Evolutionary conservation across 2,329 filamentous ascomycete species (phyloP), one percentile per base, ranked within the genome.

Genomic region (Diplodia seriata): DNA sequence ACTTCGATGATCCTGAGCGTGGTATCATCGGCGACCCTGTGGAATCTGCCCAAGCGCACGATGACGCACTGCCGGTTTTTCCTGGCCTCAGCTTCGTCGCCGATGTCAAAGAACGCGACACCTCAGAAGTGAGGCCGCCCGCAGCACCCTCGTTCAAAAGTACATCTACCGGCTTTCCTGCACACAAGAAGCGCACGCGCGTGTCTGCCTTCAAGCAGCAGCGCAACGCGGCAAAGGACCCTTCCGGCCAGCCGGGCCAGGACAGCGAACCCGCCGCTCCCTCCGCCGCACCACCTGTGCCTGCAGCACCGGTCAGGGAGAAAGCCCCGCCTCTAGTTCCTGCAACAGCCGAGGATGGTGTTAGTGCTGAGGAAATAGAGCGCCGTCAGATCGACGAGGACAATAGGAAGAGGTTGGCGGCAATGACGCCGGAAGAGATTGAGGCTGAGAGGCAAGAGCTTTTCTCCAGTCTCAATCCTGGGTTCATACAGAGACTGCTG

Each of bases 361-460:
- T 47, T 40, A 72, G 70, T 49, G 76, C 76, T 70, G 81, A 83
- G 51, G 78, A 84, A 12, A 82, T 85, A 53, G 93, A 97, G 75
- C 88, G 87, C 74, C 81, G 82, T 70, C 84, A 85, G 5, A 98
- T 99, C 76, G 91, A 94, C 74, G 85, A 89, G 72, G 93, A 98
- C 77, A 99, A 98, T 74, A 87, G 81, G 54, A 85, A 88, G 68
- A 87, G 86, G 69, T 78, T 99, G 56, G 89, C 89, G 15, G 83
- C 84, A 31, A 97, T 99, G 95, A 91, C 91, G 1, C 81, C 87
- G 0, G 86, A 88, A 47, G 92, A 97, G 78, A 97, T 98, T 68
- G 89, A 91, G 70, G 84, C 90, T 72, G 93, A 95, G 69, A 87
- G 90, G 53, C 84, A 88, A 69, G 94, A 98, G 72, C 82, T 99